Conservation (phyloP, 768 basidiomycete genomes). For the Holtermannia corniformis region DNA sequence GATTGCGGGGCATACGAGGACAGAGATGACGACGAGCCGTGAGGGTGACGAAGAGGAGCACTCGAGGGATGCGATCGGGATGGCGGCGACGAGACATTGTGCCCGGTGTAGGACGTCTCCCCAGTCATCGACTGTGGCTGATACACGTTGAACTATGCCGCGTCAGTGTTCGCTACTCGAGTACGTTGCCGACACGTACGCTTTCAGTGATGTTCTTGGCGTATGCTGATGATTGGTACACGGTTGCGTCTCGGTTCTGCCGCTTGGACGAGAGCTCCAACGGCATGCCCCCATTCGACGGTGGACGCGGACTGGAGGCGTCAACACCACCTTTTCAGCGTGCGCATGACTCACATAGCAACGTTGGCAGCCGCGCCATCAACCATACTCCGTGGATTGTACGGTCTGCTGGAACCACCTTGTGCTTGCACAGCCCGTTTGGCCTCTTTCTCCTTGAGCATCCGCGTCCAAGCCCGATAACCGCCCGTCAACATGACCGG, state of each 20-base stretch:
- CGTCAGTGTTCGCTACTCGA: neutral
- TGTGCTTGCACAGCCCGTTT: constrained; percentile 11
- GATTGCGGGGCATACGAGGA: constrained; percentile 44
- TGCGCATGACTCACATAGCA: neutral
- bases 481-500: constrained; percentile 83
- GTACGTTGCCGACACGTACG: constrained; percentile 12
- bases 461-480: constrained; percentile 63
- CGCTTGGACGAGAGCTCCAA: constrained; percentile 10
- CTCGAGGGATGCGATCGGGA: constrained; percentile 10
- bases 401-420: neutral
- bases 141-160: constrained; percentile 19
- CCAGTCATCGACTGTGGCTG: constrained; percentile 38
- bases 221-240: constrained; percentile 36
- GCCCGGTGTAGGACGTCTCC: constrained; percentile 23
- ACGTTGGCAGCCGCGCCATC: neutral
- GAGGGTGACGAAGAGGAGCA: constrained; percentile 12
- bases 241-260: constrained; percentile 29
- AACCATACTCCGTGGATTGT: neutral
- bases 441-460: constrained; percentile 44
- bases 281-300: neutral
- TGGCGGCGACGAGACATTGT: constrained; percentile 11
- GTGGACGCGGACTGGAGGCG: neutral
- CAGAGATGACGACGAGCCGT: constrained; percentile 38
- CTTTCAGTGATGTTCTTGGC: constrained; percentile 35
- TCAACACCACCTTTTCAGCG: too few relatives aligned